Evolutionary conservation across 2,329 filamentous ascomycete species (phyloP).

Genomic region (Domatiomyces catenatus): DNA sequence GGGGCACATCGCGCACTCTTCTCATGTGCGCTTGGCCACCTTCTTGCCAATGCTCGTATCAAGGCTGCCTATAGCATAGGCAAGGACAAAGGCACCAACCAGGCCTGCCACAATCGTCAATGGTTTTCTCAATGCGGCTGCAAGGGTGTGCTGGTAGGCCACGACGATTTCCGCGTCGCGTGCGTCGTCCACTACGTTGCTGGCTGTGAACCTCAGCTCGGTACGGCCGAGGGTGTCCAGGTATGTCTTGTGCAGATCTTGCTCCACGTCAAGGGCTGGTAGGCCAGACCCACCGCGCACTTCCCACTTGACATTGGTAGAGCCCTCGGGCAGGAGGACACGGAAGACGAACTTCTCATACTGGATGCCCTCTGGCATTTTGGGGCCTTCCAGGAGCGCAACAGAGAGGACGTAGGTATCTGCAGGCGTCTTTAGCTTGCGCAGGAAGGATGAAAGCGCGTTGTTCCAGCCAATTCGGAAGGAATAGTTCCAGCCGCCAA

Average conservation of each 20-base stretch:
- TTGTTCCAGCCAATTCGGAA: conserved; percentile 96
- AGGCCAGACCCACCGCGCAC: conserved; percentile 68
- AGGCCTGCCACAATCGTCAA: conserved; percentile 61
- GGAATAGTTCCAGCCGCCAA: conserved; percentile 95
- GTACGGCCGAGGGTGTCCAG: conserved; percentile 88
- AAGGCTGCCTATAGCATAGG: conserved; percentile 61
- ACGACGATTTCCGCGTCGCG: conserved; percentile 52
- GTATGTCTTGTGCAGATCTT: conserved; percentile 65
- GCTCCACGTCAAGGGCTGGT: conserved; percentile 48
- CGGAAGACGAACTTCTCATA: conserved; percentile 69
- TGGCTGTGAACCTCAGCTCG: conserved; percentile 59
- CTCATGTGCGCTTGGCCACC: conserved; percentile 17
- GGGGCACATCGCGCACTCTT: not conserved
- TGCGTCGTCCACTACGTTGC: conserved; percentile 82
- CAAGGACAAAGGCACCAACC: conserved; percentile 56
- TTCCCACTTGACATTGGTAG: conserved; percentile 45
- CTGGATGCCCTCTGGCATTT: conserved; percentile 67
- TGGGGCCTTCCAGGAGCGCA: conserved; percentile 85
- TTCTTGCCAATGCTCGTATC: conserved; percentile 63
- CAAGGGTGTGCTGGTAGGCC: conserved; percentile 68
- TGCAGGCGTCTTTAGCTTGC: conserved; percentile 40
- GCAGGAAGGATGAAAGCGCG: conserved; percentile 61
- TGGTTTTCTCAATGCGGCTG: conserved; percentile 69
- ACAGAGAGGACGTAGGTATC: conserved; percentile 76
- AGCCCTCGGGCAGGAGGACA: conserved; percentile 80